Evolutionary conservation across 441 rosid genomes (phyloP).

Genomic region (Erysimum cheiri): DNA sequence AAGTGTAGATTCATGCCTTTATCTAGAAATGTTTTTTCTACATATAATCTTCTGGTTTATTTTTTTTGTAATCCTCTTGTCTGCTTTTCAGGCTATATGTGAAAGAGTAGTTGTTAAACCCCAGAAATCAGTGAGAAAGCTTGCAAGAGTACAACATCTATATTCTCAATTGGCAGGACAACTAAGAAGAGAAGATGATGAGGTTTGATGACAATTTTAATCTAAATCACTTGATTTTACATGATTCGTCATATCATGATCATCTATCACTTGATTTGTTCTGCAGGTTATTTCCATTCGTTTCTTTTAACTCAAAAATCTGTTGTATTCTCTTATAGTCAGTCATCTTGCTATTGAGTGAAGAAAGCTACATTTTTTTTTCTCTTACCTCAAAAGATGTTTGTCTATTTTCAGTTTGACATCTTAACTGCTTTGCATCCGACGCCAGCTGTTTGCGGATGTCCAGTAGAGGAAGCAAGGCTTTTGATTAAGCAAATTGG

Average conservation of each 20-base stretch:
- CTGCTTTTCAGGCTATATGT: conserved; percentile 65
- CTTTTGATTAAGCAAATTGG: conserved; percentile 79
- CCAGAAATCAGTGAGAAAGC: conserved; percentile 70
- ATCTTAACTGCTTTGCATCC: conserved; percentile 83
- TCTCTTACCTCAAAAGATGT: conserved; percentile 26
- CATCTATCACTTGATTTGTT: conserved; percentile 13
- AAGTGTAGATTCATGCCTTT: conserved; percentile 1
- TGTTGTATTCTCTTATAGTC: neutral
- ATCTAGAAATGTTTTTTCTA: too few species aligned
- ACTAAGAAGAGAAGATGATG: conserved; percentile 82
- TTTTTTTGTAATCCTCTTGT: conserved; percentile 15
- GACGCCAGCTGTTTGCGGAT: conserved; percentile 93
- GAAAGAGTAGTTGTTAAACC: conserved; percentile 67
- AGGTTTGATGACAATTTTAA: conserved; percentile 48
- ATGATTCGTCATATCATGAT: neutral
- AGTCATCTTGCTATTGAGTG: conserved; percentile 12
- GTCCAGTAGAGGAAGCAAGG: conserved; percentile 83
- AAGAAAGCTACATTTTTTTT: neutral
- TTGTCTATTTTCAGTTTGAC: conserved; percentile 60
- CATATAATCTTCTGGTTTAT: neutral
- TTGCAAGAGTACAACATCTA: conserved; percentile 83
- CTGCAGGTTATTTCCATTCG: neutral
- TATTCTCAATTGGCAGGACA: conserved; percentile 73
- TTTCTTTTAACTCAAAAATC: neutral
- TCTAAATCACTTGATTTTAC: neutral